Percentiles rank a stretch among this genome's conserved stretches.
phyloP scores from a whole-genome alignment of 805 yeast genomes.

The Metschnikowia corniflorae region DNA sequence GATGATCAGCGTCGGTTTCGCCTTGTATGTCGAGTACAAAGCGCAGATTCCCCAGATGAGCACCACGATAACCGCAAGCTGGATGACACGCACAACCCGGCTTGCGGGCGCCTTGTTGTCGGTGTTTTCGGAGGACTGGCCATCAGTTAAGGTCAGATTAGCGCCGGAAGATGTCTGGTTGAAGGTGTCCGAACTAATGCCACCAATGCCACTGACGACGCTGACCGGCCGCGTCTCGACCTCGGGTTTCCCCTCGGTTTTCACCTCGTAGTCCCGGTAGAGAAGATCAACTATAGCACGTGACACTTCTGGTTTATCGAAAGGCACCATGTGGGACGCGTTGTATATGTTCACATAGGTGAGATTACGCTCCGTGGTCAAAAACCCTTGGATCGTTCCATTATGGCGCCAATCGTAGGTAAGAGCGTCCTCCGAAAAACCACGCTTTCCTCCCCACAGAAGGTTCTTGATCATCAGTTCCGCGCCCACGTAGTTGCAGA shows the following conservation, averaged over 20 bases:
- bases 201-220: background rate
- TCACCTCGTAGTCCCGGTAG: conserved; percentile 15
- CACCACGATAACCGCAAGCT: conserved; percentile 35
- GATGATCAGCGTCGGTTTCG: conserved; percentile 42
- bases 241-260: conserved; percentile 17
- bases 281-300: conserved; percentile 65
- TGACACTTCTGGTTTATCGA: conserved; percentile 66
- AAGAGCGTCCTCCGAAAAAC: conserved; percentile 40
- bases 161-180: background rate
- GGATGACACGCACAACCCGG: conserved; percentile 36
- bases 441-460: conserved; percentile 53
- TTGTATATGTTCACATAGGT: conserved; percentile 71
- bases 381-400: conserved; percentile 33
- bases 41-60: conserved; percentile 41
- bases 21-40: conserved; percentile 33
- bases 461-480: conserved; percentile 60
- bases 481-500: conserved; percentile 81
- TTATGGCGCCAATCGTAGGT: conserved; percentile 44
- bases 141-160: background rate
- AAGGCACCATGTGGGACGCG: conserved; percentile 94
- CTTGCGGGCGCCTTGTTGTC: conserved; percentile 10
- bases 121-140: background rate
- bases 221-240: conserved; percentile 10
- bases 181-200: background rate
- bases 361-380: conserved; percentile 58